Evolutionary conservation across 805 yeast genomes (phyloP).

Genomic region (Metschnikowia hibisci): DNA sequence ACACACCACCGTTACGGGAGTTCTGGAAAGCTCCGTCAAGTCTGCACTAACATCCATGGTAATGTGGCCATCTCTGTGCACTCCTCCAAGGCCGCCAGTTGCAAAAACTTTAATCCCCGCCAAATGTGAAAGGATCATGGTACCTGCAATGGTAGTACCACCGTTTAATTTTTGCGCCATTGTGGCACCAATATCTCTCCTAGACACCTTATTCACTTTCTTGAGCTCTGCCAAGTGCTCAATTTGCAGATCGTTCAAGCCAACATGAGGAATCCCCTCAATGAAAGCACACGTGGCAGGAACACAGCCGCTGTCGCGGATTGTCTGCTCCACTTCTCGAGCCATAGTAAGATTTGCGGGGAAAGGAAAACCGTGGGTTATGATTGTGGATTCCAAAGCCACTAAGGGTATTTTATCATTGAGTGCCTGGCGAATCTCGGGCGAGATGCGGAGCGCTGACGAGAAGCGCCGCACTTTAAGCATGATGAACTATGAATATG

Average conservation of each 20-base stretch:
- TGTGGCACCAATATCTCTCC: slow-evolving; percentile 74
- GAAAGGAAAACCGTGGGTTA: slow-evolving; percentile 85
- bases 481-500: background rate
- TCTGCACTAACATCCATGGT: slow-evolving; percentile 86
- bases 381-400: slow-evolving; percentile 80
- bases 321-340: slow-evolving; percentile 52
- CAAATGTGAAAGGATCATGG: slow-evolving; percentile 72
- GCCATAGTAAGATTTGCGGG: slow-evolving; percentile 80
- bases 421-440: slow-evolving; percentile 65
- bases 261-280: slow-evolving; percentile 68
- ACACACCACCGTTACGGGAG: slow-evolving; percentile 87
- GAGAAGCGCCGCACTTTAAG: background rate
- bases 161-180: slow-evolving; percentile 65
- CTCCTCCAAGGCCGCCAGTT: slow-evolving; percentile 93
- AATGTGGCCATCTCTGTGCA: slow-evolving; percentile 69
- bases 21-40: slow-evolving; percentile 74
- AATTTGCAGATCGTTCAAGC: slow-evolving; percentile 49
- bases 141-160: slow-evolving; percentile 87
- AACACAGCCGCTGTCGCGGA: slow-evolving; percentile 60
- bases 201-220: slow-evolving; percentile 58
- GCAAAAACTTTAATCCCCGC: slow-evolving; percentile 85
- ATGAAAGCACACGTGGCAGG: slow-evolving; percentile 87
- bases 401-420: slow-evolving; percentile 60
- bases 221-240: slow-evolving; percentile 43
- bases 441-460: slow-evolving; percentile 24